Percentiles rank a stretch among this genome's conserved stretches.
Conservation (phyloP, 352 stramenopile species). For the Saprolegnia diclina region DNA sequence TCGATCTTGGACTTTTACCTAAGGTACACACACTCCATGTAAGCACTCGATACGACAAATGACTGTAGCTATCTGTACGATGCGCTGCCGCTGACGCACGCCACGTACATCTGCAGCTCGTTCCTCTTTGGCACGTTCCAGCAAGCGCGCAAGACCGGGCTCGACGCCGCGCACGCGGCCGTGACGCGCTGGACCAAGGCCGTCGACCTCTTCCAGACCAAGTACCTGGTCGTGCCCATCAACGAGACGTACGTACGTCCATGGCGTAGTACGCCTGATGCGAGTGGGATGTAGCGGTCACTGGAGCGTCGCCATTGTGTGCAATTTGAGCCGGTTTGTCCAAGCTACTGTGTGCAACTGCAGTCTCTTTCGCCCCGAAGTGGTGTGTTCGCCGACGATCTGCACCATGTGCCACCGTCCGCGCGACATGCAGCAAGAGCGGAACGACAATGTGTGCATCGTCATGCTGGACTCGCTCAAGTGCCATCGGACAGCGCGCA, state of each 20-base stretch:
- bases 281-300: constrained; percentile 11
- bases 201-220: constrained; percentile 20
- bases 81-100: not conserved
- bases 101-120: constrained; percentile 14
- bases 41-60: not conserved
- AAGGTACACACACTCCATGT: constrained; percentile 6
- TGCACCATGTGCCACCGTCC: not conserved
- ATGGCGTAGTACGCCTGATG: too few relatives aligned
- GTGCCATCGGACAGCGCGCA: constrained; percentile 9
- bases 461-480: constrained; percentile 23
- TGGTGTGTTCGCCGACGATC: not conserved
- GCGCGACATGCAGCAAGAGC: not conserved
- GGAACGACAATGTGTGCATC: constrained; percentile 7
- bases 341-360: not conserved
- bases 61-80: constrained; percentile 21
- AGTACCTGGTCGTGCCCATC: constrained; percentile 25
- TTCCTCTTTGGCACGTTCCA: constrained; percentile 23
- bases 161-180: constrained; percentile 7
- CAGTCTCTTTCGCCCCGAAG: not conserved
- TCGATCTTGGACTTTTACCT: constrained; percentile 22
- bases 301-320: constrained; percentile 25
- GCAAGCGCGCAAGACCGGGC: not conserved
- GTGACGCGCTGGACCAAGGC: constrained; percentile 17
- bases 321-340: constrained; percentile 19
- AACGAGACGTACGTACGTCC: constrained; percentile 15